Conservation (phyloP, 2,329 filamentous ascomycete genomes). For the Sporothrix variecibatus region DNA sequence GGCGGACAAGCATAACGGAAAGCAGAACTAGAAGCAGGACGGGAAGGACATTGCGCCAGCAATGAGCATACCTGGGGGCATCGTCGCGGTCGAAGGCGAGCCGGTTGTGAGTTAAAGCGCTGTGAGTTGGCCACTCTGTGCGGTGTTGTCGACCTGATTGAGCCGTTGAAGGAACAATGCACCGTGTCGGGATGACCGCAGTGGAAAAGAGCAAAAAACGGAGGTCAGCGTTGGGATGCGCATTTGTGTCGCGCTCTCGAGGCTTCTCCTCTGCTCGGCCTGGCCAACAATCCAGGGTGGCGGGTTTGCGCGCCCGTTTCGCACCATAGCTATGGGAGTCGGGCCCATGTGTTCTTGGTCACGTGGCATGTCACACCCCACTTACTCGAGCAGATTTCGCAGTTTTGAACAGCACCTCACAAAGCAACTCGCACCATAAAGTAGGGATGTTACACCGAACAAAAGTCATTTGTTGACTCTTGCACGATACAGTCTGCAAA, state of each 20-base stretch:
- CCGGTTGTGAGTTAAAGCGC: background rate
- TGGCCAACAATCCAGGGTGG: background rate
- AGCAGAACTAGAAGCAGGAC: background rate
- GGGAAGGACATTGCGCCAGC: background rate
- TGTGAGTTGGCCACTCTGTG: background rate
- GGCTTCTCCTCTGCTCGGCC: background rate
- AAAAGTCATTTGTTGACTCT: too few relatives aligned
- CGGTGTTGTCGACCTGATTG: background rate
- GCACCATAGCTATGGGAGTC: background rate
- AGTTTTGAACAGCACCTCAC: too few relatives aligned
- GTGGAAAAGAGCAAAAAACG: background rate
- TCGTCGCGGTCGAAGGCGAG: background rate
- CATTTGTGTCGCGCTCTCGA: background rate
- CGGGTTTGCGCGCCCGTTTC: background rate
- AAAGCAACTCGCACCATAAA: too few relatives aligned
- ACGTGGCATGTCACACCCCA: background rate
- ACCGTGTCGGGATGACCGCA: background rate
- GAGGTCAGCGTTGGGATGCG: background rate
- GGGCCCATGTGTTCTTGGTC: background rate
- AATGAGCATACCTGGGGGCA: constrained; percentile 22
- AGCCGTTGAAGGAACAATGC: background rate
- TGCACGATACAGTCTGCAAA: too few relatives aligned
- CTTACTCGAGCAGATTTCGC: background rate
- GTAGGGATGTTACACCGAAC: too few relatives aligned
- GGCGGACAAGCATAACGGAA: background rate